Base-by-base conservation (phyloP, 2,329 filamentous ascomycete genomes). In the Sporothrix variecibatus region DNA sequence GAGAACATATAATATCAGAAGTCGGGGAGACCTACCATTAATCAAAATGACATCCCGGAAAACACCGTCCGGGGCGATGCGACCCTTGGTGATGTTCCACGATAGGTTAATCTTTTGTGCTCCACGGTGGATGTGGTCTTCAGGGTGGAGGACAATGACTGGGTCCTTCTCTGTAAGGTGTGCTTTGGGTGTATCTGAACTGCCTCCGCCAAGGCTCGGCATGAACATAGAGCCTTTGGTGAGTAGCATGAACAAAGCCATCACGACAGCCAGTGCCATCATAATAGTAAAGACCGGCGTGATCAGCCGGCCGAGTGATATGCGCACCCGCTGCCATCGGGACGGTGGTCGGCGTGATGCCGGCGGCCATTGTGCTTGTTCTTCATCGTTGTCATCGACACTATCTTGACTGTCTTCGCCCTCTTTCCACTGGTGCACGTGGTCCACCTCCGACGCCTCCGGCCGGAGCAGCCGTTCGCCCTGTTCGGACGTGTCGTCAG, bases 21-120 rank as follows among this genome's bases (percentile, higher is more conserved):
- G 5, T 28, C 11, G 6, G 2, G 1, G 3, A 11, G 28, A 73
- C 79, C 34, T 53, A 84, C 83, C 83, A 76, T 89, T 88, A 74
- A 89, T 83, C 2, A 86, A 79, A 77, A 86, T 86, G 3, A 88
- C 81, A 0, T 77, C 76, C 76, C 87, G 87, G n/a, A 80, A 75
- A 0, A 88, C 87, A 0, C 87, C 87, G 77, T 89, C 86, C 6
- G 85, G 85, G 2, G 81, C 80, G n/a, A 81, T 78, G 38, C 78
- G 49, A 0, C 76, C 82, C 23, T 81, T 79, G 69, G 82, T 85
- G 20, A 87, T 80, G 17, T 79, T 82, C 84, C 84, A 87, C 71
- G 81, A 75, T 38, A 82, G 78, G 46, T 78, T 78, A n/a, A 81
- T 79, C 7, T 80, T 83, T 3, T 51, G 77, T 0, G 83, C 74